These are phyloP conservation scores for Penicillium bovifimosum DNA, from an alignment of 495 filamentous ascomycete genomes.

Conservation along the genomic window DNA sequence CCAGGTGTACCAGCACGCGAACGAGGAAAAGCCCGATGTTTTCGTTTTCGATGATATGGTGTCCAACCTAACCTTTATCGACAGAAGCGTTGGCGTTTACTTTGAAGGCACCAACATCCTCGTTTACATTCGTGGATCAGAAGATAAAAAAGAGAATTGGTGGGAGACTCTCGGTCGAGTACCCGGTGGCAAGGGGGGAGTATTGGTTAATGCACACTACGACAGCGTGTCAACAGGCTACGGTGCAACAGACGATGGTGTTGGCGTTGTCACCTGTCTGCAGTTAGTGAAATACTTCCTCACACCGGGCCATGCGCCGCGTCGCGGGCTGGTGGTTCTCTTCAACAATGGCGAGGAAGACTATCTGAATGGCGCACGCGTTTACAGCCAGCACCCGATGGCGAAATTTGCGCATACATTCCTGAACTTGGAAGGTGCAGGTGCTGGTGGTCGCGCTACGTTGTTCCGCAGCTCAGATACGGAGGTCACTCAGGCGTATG, in stretches of 20 bases:
- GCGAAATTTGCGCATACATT: constrained; percentile 74
- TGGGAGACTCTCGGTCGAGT: constrained; percentile 47
- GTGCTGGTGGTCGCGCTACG: constrained; percentile 83
- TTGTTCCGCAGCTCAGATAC: constrained; percentile 82
- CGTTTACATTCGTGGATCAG: constrained; percentile 78
- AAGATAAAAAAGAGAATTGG: constrained; percentile 62
- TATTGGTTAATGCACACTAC: constrained; percentile 93
- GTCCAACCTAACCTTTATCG: constrained; percentile 68
- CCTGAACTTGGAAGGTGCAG: constrained; percentile 91
- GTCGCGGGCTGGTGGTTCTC: constrained; percentile 73
- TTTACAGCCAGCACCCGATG: constrained; percentile 78
- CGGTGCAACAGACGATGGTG: constrained; percentile 91
- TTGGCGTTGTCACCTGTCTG: constrained; percentile 78
- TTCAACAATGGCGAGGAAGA: constrained; percentile 98
- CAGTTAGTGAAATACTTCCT: constrained; percentile 90
- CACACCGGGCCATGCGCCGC: constrained; percentile 65
- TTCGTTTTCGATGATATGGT: constrained; percentile 71
- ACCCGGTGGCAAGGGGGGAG: constrained; percentile 61
- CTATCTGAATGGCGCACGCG: constrained; percentile 81
- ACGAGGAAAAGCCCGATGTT: constrained; percentile 38
- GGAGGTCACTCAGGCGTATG: constrained; percentile 78
- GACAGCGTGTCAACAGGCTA: constrained; percentile 89
- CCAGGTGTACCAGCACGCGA: constrained; percentile 7
- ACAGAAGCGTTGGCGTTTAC: constrained; percentile 49
- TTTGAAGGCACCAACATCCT: constrained; percentile 93